Percentiles rank a stretch among this genome's conserved stretches.
Evolutionary conservation across 352 stramenopile genomes (phyloP).

Genomic region (Phytophthora agathidicida): DNA sequence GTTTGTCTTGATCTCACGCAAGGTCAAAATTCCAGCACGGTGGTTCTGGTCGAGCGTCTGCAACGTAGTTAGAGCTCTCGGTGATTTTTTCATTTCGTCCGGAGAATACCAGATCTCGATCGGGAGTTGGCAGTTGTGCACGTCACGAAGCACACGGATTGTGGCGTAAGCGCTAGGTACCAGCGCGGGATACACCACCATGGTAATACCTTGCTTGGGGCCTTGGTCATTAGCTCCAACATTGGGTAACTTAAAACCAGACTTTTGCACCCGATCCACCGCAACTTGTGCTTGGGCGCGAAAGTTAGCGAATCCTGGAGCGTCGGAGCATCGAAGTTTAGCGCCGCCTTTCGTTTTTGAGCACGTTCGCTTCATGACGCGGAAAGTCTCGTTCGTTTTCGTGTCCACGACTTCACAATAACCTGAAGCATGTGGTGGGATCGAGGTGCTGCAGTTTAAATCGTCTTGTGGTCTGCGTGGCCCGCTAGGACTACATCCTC

Average conservation of each 20-base stretch:
- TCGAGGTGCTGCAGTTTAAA: constrained; percentile 40
- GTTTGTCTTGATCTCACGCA: constrained; percentile 26
- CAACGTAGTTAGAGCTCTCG: constrained; percentile 14
- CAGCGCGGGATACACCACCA: constrained; percentile 68
- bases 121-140: constrained; percentile 42
- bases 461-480: constrained; percentile 44
- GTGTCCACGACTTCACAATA: constrained; percentile 68
- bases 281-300: constrained; percentile 7
- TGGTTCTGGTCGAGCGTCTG: constrained; percentile 15
- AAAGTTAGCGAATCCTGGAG: constrained; percentile 67
- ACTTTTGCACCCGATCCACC: neutral
- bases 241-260: constrained; percentile 1
- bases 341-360: constrained; percentile 42
- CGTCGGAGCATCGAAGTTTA: constrained; percentile 49
- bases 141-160: constrained; percentile 41
- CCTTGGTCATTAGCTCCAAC: neutral
- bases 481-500: constrained; percentile 44
- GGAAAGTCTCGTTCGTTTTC: constrained; percentile 50
- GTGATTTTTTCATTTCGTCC: constrained; percentile 26
- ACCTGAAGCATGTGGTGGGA: constrained; percentile 40
- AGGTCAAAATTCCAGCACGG: constrained; percentile 34
- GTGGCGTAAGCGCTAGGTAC: constrained; percentile 68
- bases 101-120: constrained; percentile 66
- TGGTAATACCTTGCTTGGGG: constrained; percentile 45
- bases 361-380: constrained; percentile 68